Evolutionary conservation across 2,329 filamentous ascomycete species (phyloP).

Genomic region (Aspergillus sp.): DNA sequence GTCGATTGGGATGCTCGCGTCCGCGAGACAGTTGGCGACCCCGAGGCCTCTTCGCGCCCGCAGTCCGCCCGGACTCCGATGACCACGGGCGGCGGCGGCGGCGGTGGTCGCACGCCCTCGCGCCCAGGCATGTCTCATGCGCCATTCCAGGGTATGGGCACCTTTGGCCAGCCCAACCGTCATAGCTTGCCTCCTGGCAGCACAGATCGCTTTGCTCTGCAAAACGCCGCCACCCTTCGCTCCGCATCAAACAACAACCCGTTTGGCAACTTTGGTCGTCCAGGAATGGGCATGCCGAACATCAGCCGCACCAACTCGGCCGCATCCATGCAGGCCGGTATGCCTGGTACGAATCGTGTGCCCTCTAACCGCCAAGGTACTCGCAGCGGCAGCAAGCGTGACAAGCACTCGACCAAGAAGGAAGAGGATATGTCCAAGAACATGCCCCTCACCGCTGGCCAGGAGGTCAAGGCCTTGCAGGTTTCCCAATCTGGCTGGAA

Average conservation of each 20-base stretch:
- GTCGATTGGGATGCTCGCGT: constrained; percentile 87
- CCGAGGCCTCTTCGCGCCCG: constrained; percentile 52
- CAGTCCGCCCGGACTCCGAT: constrained; percentile 46
- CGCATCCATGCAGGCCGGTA: constrained; percentile 43
- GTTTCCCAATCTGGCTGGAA: constrained; percentile 78
- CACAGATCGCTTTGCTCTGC: constrained; percentile 66
- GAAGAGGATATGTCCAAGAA: constrained; percentile 64
- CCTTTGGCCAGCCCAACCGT: constrained; percentile 47
- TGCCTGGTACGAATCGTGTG: constrained; percentile 64
- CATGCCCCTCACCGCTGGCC: constrained; percentile 83
- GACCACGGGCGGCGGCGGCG: constrained; percentile 15
- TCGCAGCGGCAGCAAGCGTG: constrained; percentile 44
- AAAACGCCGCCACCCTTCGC: constrained; percentile 40
- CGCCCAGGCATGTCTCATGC: constrained; percentile 40
- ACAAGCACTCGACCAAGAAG: constrained; percentile 48
- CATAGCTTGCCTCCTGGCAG: constrained; percentile 64
- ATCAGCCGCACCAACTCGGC: constrained; percentile 57
- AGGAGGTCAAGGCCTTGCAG: constrained; percentile 72
- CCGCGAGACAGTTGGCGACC: constrained; percentile 73
- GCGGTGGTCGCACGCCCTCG: constrained; percentile 43
- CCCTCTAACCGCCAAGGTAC: constrained; percentile 49
- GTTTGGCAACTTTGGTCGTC: constrained; percentile 55
- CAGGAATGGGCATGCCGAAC: constrained; percentile 47
- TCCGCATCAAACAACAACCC: constrained; percentile 41
- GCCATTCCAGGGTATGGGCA: constrained; percentile 57